Base-by-base conservation (phyloP, 225 moss, liverwort and hornwort species). In the Neckera pumila region DNA sequence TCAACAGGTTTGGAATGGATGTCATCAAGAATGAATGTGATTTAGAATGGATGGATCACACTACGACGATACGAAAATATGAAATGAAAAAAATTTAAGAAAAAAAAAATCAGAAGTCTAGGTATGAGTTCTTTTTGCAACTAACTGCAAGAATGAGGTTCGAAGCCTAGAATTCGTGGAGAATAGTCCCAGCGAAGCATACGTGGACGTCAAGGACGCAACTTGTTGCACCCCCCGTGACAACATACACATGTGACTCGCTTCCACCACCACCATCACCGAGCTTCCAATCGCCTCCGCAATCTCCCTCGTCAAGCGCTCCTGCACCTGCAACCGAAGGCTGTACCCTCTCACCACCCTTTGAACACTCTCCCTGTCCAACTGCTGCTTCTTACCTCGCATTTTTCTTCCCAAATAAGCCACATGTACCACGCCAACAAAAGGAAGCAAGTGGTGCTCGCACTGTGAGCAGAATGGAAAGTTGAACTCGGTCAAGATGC, bases 231-330 rank as follows among this genome's bases (percentile, higher is more conserved):
- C 97, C 31, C 98, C 98, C 42, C 97, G 94, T 17, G 97, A 96
- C 83, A 99, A 92, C 94, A 99, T 97, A 84, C 97, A 97, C 97
- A 99, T 96, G 86, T 99, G 98, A 81, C 94, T 96, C 40, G 98
- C 98, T 85, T 97, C 97, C 83, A 96, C 98, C 19, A 97, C 96
- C 89, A 97, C 97, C 95, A 96, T 96, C 22, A 97, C 96, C 20
- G 94, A 91, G 21, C 94, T 91, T 62, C 91, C 96, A 22, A 96
- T 90, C 10, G 92, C 91, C 91, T 97, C 98, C 19, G 96, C 96
- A 62, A 99, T 96, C 87, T 99, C 94, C 81, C 98, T 83, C 22
- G 98, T 99, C 86, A 99, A 83, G 73, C 98, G 95, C 89, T 99
- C 98, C 86, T 99, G 98, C 85, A 95, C 97, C 93, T 99, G 98